Evolutionary conservation across 2,329 filamentous ascomycete genomes (phyloP).

Genomic region (Monosporascus sp.): DNA sequence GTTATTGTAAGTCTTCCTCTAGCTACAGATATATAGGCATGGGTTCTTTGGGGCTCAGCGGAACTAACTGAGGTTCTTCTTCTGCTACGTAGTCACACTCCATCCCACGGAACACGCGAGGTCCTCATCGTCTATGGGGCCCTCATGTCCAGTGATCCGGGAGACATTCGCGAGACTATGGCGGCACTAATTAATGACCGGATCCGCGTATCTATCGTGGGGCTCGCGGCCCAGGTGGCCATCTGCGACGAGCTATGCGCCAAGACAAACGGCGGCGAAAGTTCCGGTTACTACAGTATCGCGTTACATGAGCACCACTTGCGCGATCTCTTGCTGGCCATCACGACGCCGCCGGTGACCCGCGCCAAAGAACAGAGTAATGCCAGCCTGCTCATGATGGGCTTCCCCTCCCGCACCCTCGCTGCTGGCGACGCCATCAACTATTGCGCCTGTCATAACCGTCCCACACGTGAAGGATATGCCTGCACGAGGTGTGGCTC

Average conservation of each 20-base stretch:
- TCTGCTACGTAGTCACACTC: constrained; percentile 61
- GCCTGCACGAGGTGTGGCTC: constrained; percentile 81
- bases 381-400: constrained; percentile 86
- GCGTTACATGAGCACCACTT: constrained; percentile 85
- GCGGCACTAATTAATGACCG: constrained; percentile 70
- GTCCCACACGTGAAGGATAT: constrained; percentile 78
- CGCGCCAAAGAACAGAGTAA: constrained; percentile 55
- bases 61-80: not conserved
- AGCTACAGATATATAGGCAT: no score
- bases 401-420: constrained; percentile 83
- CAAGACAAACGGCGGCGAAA: constrained; percentile 80
- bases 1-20: constrained; percentile 57
- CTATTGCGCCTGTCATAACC: constrained; percentile 87
- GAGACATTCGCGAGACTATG: constrained; percentile 92
- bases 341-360: constrained; percentile 84
- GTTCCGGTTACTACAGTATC: constrained; percentile 65
- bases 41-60: no score
- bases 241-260: constrained; percentile 85
- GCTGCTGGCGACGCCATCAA: constrained; percentile 60
- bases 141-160: constrained; percentile 82
- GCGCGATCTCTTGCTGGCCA: constrained; percentile 78
- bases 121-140: constrained; percentile 90
- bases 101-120: constrained; percentile 88
- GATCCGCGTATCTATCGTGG: constrained; percentile 84
- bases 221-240: constrained; percentile 83